Percentiles rank a stretch among this genome's conserved stretches.
Conservation (phyloP, 2,329 filamentous ascomycete genomes). For the Colletotrichum camelliae region DNA sequence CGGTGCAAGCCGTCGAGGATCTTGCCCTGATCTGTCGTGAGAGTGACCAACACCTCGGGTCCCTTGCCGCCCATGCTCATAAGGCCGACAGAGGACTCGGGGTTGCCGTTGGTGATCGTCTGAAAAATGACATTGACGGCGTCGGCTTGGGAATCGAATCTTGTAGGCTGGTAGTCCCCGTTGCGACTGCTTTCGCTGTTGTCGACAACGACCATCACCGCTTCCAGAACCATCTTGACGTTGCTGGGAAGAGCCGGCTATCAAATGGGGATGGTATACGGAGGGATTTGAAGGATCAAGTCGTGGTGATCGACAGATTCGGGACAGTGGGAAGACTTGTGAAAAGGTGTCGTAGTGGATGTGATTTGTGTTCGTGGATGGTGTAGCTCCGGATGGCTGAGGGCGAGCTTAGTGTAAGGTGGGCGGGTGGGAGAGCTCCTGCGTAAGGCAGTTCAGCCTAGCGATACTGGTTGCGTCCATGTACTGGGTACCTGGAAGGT, state of each 20-base stretch:
- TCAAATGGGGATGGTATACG: background rate
- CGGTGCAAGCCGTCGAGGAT: conserved; percentile 90
- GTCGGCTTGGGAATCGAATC: conserved; percentile 96
- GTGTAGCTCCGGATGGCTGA: conserved; percentile 24
- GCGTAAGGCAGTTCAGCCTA: conserved; percentile 55
- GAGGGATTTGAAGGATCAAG: background rate
- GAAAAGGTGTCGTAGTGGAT: background rate
- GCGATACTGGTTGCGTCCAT: conserved; percentile 22
- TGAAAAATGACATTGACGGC: conserved; percentile 95
- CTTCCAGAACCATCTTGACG: conserved; percentile 94
- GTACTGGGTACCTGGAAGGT: background rate
- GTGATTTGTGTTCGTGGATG: conserved; percentile 13
- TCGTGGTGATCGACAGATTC: background rate
- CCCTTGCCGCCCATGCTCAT: conserved; percentile 99
- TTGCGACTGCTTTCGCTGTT: conserved; percentile 99
- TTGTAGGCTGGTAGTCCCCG: conserved; percentile 88
- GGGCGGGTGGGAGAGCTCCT: conserved; percentile 18
- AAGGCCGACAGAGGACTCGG: conserved; percentile 94
- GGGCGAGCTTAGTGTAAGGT: conserved; percentile 29
- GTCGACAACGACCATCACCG: conserved; percentile 99
- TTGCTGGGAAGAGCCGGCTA: conserved; percentile 26
- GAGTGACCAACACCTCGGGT: conserved; percentile 95
- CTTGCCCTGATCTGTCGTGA: conserved; percentile 96
- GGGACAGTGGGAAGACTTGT: background rate
- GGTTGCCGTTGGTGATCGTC: conserved; percentile 92